Conservation (phyloP, 2,329 filamentous ascomycete species). For the Thelonectria blattea region DNA sequence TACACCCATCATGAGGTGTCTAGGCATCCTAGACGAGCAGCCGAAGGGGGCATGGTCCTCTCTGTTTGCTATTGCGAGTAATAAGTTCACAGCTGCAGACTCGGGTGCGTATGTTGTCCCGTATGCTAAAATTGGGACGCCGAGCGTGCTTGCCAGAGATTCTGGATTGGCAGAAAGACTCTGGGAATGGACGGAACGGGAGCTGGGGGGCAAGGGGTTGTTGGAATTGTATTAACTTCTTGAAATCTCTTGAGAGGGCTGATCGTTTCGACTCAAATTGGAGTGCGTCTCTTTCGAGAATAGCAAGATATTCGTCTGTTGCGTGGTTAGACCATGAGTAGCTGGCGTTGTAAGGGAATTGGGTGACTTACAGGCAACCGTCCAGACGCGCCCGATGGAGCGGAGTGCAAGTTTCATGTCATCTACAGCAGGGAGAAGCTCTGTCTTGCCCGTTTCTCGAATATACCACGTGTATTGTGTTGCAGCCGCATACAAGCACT, state of each 20-base stretch:
- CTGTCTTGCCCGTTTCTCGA: constrained; percentile 5
- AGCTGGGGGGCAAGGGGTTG: constrained; percentile 20
- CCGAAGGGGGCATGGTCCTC: constrained; percentile 33
- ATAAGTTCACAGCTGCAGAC: constrained; percentile 21
- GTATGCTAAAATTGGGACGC: constrained; percentile 31
- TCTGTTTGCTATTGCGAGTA: constrained; percentile 30
- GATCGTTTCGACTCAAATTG: too few relatives aligned
- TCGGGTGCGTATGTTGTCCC: constrained; percentile 33
- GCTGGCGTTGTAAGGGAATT: too few relatives aligned
- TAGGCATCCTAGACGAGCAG: constrained; percentile 28
- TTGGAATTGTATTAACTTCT: background rate
- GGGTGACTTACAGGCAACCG: background rate
- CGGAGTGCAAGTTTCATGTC: background rate
- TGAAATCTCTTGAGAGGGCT: too few relatives aligned
- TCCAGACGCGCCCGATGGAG: background rate
- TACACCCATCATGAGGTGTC: constrained; percentile 24
- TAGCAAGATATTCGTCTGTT: constrained; percentile 1
- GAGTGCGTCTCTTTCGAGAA: background rate
- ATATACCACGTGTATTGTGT: constrained; percentile 11
- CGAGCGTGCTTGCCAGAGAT: constrained; percentile 26
- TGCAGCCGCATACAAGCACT: constrained; percentile 11
- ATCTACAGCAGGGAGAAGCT: background rate
- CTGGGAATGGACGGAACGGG: constrained; percentile 23
- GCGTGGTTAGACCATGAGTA: background rate
- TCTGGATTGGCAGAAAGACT: constrained; percentile 22